Percentiles rank a stretch among this genome's conserved stretches.
phyloP scores from a whole-genome alignment of 768 basidiomycete genomes.

The Naganishia friedmannii region DNA sequence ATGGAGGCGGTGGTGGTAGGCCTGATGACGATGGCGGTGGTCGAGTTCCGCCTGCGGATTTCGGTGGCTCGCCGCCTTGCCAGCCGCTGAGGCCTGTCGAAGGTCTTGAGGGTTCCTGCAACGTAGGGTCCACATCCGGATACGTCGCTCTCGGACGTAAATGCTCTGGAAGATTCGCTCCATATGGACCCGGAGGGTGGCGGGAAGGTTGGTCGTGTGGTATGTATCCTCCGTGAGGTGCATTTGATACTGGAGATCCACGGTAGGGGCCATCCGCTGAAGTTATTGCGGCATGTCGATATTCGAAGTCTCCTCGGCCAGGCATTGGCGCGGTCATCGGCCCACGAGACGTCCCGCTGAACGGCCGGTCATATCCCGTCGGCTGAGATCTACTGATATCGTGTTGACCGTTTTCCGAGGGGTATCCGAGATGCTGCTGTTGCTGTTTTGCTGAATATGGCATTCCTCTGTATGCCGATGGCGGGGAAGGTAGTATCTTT shows the following conservation, averaged over 20 bases:
- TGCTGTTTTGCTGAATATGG: conserved; percentile 9
- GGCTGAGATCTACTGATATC: not conserved
- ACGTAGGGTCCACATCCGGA: conserved; percentile 8
- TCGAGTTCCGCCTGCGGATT: not conserved
- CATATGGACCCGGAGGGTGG: not conserved
- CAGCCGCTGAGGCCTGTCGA: conserved; percentile 24
- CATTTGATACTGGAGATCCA: not conserved
- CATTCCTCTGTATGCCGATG: conserved; percentile 16
- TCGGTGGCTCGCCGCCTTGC: conserved; percentile 12
- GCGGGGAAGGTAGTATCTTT: not conserved
- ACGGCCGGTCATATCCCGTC: not conserved
- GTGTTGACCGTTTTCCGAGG: not conserved
- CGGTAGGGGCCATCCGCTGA: not conserved
- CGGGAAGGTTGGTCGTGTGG: conserved; percentile 10
- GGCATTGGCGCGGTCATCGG: conserved; percentile 4
- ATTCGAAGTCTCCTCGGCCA: not conserved
- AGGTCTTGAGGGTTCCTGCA: not conserved
- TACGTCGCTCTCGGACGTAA: not conserved
- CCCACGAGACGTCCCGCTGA: conserved; percentile 1
- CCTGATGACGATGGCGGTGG: not conserved
- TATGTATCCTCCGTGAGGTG: not conserved
- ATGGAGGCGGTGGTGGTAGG: not conserved
- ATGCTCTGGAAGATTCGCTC: not conserved
- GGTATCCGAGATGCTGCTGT: not conserved
- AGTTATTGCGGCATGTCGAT: not conserved